Evolutionary conservation across 352 stramenopile species (phyloP).

Genomic region (Pythium aphanidermatum): DNA sequence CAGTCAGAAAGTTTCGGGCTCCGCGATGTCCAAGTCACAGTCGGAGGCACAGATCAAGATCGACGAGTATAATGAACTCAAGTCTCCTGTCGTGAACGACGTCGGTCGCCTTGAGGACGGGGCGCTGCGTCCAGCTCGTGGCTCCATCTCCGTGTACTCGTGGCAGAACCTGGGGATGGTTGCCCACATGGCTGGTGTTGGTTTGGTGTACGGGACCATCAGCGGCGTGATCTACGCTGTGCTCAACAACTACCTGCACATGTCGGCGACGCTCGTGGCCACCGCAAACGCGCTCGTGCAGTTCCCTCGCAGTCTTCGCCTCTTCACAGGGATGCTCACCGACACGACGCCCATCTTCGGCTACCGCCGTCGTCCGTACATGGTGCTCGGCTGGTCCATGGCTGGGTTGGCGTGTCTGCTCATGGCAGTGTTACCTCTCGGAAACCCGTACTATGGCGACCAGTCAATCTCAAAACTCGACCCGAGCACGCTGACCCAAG

Average conservation of each 20-base stretch:
- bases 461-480: slow-evolving; percentile 24
- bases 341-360: slow-evolving; percentile 38
- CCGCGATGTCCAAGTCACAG: too few species aligned
- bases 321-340: slow-evolving; percentile 38
- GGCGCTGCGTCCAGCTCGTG: slow-evolving; percentile 17
- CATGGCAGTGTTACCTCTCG: slow-evolving; percentile 33
- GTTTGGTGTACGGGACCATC: slow-evolving; percentile 21
- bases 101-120: slow-evolving; percentile 4
- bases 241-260: slow-evolving; percentile 34
- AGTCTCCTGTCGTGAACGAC: slow-evolving; percentile 1
- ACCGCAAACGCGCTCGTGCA: slow-evolving; percentile 24
- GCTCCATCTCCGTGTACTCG: slow-evolving; percentile 23
- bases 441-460: slow-evolving; percentile 54
- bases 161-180: slow-evolving; percentile 26
- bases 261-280: slow-evolving; percentile 21
- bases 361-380: slow-evolving; percentile 40
- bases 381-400: slow-evolving; percentile 31
- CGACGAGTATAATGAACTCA: slow-evolving; percentile 3
- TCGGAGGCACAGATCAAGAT: slow-evolving; percentile 10
- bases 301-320: slow-evolving; percentile 23
- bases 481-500: slow-evolving; percentile 22
- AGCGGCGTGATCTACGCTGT: slow-evolving; percentile 27
- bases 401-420: slow-evolving; percentile 24
- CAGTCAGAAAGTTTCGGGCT: too few species aligned
- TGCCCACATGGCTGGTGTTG: slow-evolving; percentile 23